phyloP scores from a whole-genome alignment of 2,329 filamentous ascomycete genomes.

The Cordyceps farinosa region DNA sequence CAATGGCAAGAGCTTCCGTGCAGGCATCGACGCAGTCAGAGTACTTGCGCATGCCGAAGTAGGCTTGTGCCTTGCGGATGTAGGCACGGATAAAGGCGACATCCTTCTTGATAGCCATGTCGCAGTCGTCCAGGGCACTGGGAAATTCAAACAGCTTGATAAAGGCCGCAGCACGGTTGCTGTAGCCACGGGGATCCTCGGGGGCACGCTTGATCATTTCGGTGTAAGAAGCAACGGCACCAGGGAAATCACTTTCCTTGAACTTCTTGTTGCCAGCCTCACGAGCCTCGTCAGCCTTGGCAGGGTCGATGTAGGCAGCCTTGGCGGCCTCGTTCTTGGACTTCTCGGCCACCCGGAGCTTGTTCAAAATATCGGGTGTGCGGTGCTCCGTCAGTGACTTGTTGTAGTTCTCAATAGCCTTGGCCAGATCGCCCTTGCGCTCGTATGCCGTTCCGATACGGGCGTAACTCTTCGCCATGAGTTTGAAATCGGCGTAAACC shows the following conservation, averaged over 20 bases:
- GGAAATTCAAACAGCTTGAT: conserved; percentile 97
- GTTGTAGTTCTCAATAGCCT: conserved; percentile 86
- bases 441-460: conserved; percentile 94
- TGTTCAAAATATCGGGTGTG: conserved; percentile 87
- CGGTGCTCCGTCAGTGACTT: conserved; percentile 94
- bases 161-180: conserved; percentile 93
- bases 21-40: conserved; percentile 90
- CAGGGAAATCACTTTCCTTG: conserved; percentile 94
- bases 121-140: conserved; percentile 86
- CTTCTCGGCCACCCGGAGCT: conserved; percentile 88
- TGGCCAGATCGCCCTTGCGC: conserved; percentile 74
- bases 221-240: conserved; percentile 85
- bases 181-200: conserved; percentile 89
- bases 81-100: conserved; percentile 92
- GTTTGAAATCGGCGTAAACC: conserved; percentile 94
- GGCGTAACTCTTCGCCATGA: conserved; percentile 96
- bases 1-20: conserved; percentile 72
- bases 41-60: conserved; percentile 97
- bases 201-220: conserved; percentile 98
- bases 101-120: conserved; percentile 86
- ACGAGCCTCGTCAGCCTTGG: conserved; percentile 90
- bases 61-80: conserved; percentile 91
- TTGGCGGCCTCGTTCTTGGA: conserved; percentile 72
- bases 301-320: conserved; percentile 81
- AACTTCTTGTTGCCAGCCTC: conserved; percentile 95